Evolutionary conservation across 352 stramenopile genomes (phyloP), one percentile per base, ranked within the genome.

Genomic region (Phytopythium ostracodes): DNA sequence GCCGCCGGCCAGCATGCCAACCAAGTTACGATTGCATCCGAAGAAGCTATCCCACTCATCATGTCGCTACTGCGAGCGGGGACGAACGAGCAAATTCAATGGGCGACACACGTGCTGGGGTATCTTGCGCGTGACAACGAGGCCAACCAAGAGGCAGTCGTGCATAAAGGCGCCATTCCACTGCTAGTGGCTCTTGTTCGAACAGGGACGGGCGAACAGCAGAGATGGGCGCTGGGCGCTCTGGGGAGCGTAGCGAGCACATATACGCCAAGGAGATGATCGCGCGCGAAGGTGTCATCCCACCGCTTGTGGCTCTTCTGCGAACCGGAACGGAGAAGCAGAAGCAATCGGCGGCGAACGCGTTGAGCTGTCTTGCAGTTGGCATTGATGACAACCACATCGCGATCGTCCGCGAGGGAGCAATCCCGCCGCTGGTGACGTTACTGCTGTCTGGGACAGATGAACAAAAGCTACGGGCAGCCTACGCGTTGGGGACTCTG

Each of bases 21-120:
- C 33, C 33, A 38, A 38, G 33, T 15, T 4, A 11, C 59, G 59
- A 36, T 24, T 8, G 18, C 15, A 25, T 2, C 42, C 53, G 20
- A 55, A 43, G 22, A 10, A 38, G 10, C 33, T 38, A 47, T 47
- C 3, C 38, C 62, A 20, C 24, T 71, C 2, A 33, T 71, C 8
- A 49, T 53, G 27, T 29, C 52, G 4, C 49, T 64, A 10, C 33
- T 38, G 33, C 33, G 7, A 38, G 2, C 33, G 33, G 33, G 33
- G 14, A 15, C 33, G 33, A 38, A 5, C 46, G 51, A 58, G 55
- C 40, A n/a, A 20, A 47, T 33, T 33, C 29, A 33, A 33, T 33
- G 50, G 42, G 18, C 18, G 6, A 20, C 42, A 14, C 25, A 25
- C 18, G 42, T 20, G 42, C 6, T 47, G 5, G 42, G 17, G 42